Percentiles rank a stretch among this genome's conserved stretches.
phyloP scores from a whole-genome alignment of 345 rosid species.

The Draba incana region DNA sequence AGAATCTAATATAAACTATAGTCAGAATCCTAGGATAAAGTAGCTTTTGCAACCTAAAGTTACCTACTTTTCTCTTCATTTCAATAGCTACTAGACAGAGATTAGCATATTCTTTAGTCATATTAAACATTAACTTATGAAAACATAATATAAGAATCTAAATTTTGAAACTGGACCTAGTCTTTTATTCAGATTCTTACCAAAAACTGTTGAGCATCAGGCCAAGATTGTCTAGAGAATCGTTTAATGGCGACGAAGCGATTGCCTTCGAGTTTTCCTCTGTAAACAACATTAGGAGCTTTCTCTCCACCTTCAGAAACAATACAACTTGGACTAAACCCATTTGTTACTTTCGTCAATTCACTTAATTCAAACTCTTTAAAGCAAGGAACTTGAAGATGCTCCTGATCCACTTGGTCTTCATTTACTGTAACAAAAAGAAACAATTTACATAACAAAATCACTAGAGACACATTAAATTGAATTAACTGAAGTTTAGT shows the following conservation, averaged over 20 bases:
- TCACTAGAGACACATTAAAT: not conserved
- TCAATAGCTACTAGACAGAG: conserved; percentile 7
- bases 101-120: conserved; percentile 16
- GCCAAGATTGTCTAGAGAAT: conserved; percentile 82
- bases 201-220: conserved; percentile 78
- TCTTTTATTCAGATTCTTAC: conserved; percentile 15
- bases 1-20: conserved; percentile 18
- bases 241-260: conserved; percentile 72
- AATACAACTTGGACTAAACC: conserved; percentile 60
- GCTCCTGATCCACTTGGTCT: conserved; percentile 48
- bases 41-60: conserved; percentile 11
- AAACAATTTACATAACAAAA: conserved; percentile 1
- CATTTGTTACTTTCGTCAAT: conserved; percentile 63
- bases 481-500: not conserved
- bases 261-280: conserved; percentile 64
- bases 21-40: conserved; percentile 23
- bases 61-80: conserved; percentile 13
- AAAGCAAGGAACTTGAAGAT: conserved; percentile 50
- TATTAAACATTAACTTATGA: conserved; percentile 12
- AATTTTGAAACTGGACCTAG: not conserved
- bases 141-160: not conserved
- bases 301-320: conserved; percentile 86
- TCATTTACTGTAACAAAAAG: conserved; percentile 41
- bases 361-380: conserved; percentile 58
- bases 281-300: conserved; percentile 78